Evolutionary conservation across 108 stramenopile species (phyloP).

Genomic region (Cyclotella atomus): DNA sequence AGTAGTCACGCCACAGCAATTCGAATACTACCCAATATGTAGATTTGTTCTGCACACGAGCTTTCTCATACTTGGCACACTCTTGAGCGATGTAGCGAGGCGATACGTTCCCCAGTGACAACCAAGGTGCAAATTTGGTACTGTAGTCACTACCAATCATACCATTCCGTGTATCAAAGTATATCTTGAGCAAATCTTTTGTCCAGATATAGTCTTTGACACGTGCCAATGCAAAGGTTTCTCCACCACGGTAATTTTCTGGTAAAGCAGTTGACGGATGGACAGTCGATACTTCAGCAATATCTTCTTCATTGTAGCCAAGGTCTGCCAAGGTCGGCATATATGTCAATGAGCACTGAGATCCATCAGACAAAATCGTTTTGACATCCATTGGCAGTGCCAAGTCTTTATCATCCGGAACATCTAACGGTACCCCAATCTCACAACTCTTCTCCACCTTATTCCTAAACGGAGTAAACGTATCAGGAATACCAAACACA

Average conservation of each 20-base stretch:
- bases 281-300: slow-evolving; percentile 38
- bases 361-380: not conserved
- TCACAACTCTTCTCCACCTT: slow-evolving; percentile 85
- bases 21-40: slow-evolving; percentile 99
- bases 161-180: slow-evolving; percentile 98
- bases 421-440: slow-evolving; percentile 68
- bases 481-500: slow-evolving; percentile 77
- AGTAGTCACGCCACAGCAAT: slow-evolving; percentile 96
- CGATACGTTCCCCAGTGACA: slow-evolving; percentile 91
- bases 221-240: slow-evolving; percentile 85
- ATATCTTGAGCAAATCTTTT: slow-evolving; percentile 81
- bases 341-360: slow-evolving; percentile 39
- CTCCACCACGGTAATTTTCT: slow-evolving; percentile 86
- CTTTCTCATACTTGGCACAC: slow-evolving; percentile 85
- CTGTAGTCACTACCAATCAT: slow-evolving; percentile 95
- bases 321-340: slow-evolving; percentile 74
- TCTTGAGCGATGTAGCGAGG: slow-evolving; percentile 87
- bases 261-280: slow-evolving; percentile 80
- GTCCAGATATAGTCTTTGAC: slow-evolving; percentile 93
- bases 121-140: slow-evolving; percentile 94
- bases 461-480: slow-evolving; percentile 92
- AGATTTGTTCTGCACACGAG: slow-evolving; percentile 88
- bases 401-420: slow-evolving; percentile 53
- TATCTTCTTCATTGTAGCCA: slow-evolving; percentile 72
- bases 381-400: slow-evolving; percentile 29